Conservation (phyloP, 1,284 basidiomycete genomes). For the Leccinum discolor region DNA sequence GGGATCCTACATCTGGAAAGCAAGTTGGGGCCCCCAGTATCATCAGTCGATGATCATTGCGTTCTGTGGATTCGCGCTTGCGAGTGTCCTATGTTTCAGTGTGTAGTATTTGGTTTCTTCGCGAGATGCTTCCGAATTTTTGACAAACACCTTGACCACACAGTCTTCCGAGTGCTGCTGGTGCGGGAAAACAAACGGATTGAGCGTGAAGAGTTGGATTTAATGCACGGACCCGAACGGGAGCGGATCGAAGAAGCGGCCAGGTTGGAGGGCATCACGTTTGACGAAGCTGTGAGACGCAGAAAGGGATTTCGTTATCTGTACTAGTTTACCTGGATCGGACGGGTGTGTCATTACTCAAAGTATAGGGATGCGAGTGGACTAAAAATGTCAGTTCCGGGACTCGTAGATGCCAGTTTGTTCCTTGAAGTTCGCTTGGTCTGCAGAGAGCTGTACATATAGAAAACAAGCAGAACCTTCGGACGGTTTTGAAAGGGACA, state of each 20-base stretch:
- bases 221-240: background rate
- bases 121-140: background rate
- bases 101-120: background rate
- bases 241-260: background rate
- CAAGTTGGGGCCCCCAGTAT: background rate
- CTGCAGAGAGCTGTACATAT: conserved; percentile 13
- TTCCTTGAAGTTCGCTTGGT: conserved; percentile 23
- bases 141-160: background rate
- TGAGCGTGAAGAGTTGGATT: background rate
- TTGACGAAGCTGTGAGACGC: conserved; percentile 1
- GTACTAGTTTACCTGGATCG: background rate
- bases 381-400: background rate
- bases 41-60: background rate
- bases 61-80: background rate
- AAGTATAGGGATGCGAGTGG: background rate
- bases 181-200: background rate
- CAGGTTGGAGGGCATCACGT: background rate
- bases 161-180: background rate
- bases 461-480: background rate
- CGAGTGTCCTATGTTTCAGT: background rate
- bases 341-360: background rate
- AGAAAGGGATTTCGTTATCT: conserved; percentile 1
- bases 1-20: background rate
- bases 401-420: conserved; percentile 16
- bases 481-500: too few relatives aligned